Conservation (phyloP, 305 asterid genomes). For the Nicotiana rustica region DNA sequence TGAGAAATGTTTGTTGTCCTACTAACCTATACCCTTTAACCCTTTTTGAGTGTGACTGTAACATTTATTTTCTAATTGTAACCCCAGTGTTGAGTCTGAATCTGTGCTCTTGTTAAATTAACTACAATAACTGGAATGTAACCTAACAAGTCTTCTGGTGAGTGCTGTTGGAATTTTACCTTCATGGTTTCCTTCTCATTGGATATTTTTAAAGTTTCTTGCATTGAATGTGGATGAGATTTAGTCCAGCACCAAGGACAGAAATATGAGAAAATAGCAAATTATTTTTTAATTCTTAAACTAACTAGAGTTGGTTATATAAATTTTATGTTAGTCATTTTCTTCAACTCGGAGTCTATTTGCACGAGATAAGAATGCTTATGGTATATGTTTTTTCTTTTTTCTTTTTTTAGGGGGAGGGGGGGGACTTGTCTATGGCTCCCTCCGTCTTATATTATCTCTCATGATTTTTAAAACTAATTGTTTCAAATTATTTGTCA, state of each 20-base stretch:
- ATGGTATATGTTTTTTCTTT: too few relatives aligned
- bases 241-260: not conserved
- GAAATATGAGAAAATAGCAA: not conserved
- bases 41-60: slow-evolving; percentile 1
- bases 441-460: too few relatives aligned
- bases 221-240: not conserved
- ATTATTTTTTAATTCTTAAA: too few relatives aligned
- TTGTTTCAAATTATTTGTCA: too few relatives aligned
- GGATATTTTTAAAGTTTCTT: not conserved
- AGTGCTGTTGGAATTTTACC: not conserved
- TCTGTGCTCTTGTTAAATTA: not conserved
- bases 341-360: too few relatives aligned
- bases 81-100: not conserved
- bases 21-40: slow-evolving; percentile 28
- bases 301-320: not conserved
- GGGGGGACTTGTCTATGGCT: too few relatives aligned
- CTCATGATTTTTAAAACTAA: too few relatives aligned
- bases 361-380: too few relatives aligned
- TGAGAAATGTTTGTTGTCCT: slow-evolving; percentile 32
- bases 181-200: not conserved
- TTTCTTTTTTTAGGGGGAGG: too few relatives aligned
- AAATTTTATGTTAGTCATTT: too few relatives aligned
- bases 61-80: not conserved
- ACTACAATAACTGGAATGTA: not conserved
- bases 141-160: not conserved